Conservation (phyloP, 495 filamentous ascomycete species). For the Glonium stellatum region DNA sequence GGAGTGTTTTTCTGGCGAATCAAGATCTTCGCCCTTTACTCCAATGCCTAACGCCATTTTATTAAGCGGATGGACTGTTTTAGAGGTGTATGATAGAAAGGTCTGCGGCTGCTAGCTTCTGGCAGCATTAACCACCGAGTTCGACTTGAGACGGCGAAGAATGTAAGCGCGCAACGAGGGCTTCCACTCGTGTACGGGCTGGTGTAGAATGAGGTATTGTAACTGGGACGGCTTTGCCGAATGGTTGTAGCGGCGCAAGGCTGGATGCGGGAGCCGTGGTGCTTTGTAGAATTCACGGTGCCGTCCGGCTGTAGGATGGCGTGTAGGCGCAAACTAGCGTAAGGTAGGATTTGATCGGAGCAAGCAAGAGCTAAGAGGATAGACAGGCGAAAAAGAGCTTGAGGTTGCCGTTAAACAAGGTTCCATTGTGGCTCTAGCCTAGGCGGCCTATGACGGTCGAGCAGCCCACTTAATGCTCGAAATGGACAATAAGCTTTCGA, state of each 20-base stretch:
- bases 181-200: conserved; percentile 10
- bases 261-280: background rate
- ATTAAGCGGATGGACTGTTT: conserved; percentile 39
- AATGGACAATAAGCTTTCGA: background rate
- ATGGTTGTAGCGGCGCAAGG: background rate
- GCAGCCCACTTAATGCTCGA: background rate
- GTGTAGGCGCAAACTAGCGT: background rate
- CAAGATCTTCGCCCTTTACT: conserved; percentile 10
- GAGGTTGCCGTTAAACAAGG: background rate
- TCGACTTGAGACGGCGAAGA: background rate
- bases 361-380: background rate
- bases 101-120: conserved; percentile 28
- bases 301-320: background rate
- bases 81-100: conserved; percentile 36
- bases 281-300: background rate
- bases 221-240: background rate
- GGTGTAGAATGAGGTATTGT: background rate
- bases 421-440: background rate
- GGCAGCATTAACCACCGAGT: conserved; percentile 43
- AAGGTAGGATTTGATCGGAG: background rate
- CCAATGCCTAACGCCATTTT: conserved; percentile 47
- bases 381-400: background rate
- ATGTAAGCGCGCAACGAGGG: conserved; percentile 12
- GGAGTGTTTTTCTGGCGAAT: conserved; percentile 5
- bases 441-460: background rate